Conservation (phyloP, 148 eudicot species). For the Amaranthus hypochondriacus region DNA sequence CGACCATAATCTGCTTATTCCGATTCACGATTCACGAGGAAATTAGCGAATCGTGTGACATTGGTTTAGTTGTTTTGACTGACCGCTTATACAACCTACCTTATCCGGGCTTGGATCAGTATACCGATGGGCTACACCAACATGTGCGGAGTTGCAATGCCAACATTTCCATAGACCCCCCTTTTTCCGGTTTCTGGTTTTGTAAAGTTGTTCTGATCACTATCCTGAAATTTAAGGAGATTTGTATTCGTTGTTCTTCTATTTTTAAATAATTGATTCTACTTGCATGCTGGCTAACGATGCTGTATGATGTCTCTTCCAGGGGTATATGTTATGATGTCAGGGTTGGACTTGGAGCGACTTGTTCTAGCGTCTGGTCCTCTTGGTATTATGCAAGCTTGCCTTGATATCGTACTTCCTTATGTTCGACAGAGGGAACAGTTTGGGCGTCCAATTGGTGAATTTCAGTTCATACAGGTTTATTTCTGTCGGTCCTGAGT, state of each 20-base stretch:
- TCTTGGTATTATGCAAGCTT: constrained; percentile 95
- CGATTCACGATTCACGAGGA: too few relatives aligned
- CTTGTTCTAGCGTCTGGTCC: constrained; percentile 92
- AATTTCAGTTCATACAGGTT: constrained; percentile 97
- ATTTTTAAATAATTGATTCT: background rate
- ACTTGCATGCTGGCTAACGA: constrained; percentile 10
- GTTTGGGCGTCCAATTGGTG: constrained; percentile 95
- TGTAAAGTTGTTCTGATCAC: too few relatives aligned
- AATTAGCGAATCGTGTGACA: too few relatives aligned
- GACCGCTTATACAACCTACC: background rate
- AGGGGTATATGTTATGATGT: constrained; percentile 99
- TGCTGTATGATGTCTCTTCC: constrained; percentile 13
- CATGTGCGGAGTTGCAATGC: background rate
- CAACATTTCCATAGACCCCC: background rate
- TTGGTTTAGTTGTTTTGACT: background rate
- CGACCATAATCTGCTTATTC: too few relatives aligned
- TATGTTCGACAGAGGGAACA: constrained; percentile 88
- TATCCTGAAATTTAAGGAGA: background rate
- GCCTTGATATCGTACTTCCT: constrained; percentile 91
- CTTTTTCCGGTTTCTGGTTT: too few relatives aligned
- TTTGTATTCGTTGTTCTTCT: background rate
- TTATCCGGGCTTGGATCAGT: background rate
- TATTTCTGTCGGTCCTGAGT: background rate
- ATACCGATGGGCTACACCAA: background rate
- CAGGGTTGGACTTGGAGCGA: constrained; percentile 95